Base-by-base conservation (phyloP, 148 eudicot species). In the Beta vulgaris region DNA sequence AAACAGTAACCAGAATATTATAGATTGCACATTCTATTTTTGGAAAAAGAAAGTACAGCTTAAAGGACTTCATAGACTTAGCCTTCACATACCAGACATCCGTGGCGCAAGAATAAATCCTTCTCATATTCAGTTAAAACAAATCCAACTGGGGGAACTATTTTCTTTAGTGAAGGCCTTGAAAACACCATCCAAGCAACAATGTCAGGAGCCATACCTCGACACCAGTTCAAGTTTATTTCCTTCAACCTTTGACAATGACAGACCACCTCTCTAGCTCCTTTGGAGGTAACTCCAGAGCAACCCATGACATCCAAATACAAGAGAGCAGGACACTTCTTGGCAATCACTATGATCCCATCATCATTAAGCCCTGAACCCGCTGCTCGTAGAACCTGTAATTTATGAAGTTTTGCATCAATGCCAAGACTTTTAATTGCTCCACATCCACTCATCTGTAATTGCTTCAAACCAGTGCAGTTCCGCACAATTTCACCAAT, bases 281-380 rank as follows among this genome's bases (percentile, higher is more conserved):
- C 84, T 44, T 55, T 79, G 2, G 83, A 39, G 5, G 87, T 85
- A 48, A 86, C 82, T 35, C 75, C 81, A 26, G 72, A 35, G 77
- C 94, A 88, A 69, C 88, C 77, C 75, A 49, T 82, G 80, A 90
- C 70, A 75, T 86, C 84, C 73, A 90, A 68, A 58, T 85, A 67
- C 70, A 67, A 21, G 6, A 90, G 87, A 28, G 76, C 77, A 23
- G 76, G 71, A 74, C 94, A 90, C 81, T 83, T 86, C 70, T 69
- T 77, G 18, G 84, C 87, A n/a, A 90, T 80, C 32, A 59, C 69
- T 7, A 70, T 78, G 59, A 90, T 60, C 67, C 90, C 94, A 18
- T 88, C 84, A 44, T 86, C 87, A 70, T 82, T 76, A 15, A 91
- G 65, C 34, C 88, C 87, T 1, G 97, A 85, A 0, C 83, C 73